Evolutionary conservation across 306 rosid genomes (phyloP).

Genomic region (Cucurbita argyrosperma): DNA sequence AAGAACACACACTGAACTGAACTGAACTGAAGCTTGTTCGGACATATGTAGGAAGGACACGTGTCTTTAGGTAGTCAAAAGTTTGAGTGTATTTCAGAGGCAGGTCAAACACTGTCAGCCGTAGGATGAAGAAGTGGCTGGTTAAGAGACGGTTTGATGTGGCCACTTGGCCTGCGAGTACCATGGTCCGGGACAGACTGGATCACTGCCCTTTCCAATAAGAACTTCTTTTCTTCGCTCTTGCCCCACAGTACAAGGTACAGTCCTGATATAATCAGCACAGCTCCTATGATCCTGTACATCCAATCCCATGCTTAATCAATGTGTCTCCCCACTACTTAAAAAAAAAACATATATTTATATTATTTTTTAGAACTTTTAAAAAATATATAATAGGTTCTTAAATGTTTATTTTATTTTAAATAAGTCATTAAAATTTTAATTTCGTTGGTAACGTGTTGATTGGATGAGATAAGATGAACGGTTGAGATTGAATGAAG

Average conservation of each 20-base stretch:
- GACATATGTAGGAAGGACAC: not conserved
- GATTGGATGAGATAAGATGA: not conserved
- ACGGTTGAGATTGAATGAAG: not conserved
- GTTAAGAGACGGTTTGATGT: slow-evolving; percentile 26
- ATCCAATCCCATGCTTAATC: slow-evolving; percentile 6
- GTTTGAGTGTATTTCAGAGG: slow-evolving; percentile 1
- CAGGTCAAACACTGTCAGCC: slow-evolving; percentile 63
- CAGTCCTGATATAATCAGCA: slow-evolving; percentile 59
- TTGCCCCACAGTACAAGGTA: slow-evolving; percentile 91
- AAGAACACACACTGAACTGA: not conserved
- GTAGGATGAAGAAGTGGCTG: slow-evolving; percentile 82
- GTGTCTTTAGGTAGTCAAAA: slow-evolving; percentile 13
- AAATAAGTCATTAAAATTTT: too few species aligned
- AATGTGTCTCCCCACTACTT: not conserved
- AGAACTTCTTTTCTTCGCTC: slow-evolving; percentile 57
- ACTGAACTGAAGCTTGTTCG: not conserved
- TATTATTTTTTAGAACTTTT: too few species aligned
- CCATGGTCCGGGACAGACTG: slow-evolving; percentile 40
- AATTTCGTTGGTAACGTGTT: too few species aligned
- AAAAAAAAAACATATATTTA: too few species aligned
- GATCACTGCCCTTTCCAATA: slow-evolving; percentile 24
- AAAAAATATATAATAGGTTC: too few species aligned
- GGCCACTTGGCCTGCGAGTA: slow-evolving; percentile 26
- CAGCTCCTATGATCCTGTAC: slow-evolving; percentile 85
- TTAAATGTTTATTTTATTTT: too few species aligned